A percentile compares a stretch with the other conserved stretches of the same genome.
Evolutionary conservation across 176 grass and related monocot genomes (phyloP).

Genomic region (Otatea glauca): DNA sequence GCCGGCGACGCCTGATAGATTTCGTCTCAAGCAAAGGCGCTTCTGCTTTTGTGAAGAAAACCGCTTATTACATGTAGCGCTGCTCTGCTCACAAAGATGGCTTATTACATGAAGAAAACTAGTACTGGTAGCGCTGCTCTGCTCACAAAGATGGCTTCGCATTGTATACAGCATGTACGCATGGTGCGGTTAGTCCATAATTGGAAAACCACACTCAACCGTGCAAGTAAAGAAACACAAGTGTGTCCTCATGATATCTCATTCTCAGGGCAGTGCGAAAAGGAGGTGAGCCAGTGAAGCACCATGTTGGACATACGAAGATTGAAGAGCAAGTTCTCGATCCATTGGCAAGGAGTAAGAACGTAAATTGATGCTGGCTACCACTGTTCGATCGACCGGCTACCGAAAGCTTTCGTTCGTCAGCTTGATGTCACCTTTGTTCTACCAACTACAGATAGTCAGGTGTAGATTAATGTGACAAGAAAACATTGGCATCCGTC

Average conservation of each 20-base stretch:
- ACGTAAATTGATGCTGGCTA: neutral
- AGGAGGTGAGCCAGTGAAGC: neutral
- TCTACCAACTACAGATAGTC: neutral
- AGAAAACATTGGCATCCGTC: neutral
- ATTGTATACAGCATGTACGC: neutral
- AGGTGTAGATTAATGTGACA: neutral
- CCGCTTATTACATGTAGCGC: neutral
- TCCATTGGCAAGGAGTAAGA: neutral
- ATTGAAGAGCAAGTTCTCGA: neutral
- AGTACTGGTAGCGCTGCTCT: too few species aligned
- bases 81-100: neutral
- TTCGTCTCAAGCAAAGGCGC: slow-evolving; percentile 36
- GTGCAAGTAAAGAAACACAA: neutral
- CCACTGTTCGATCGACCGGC: neutral
- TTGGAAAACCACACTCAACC: neutral
- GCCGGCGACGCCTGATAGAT: slow-evolving; percentile 25
- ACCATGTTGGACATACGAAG: neutral
- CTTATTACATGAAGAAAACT: too few species aligned
- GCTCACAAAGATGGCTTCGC: neutral
- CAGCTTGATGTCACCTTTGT: neutral
- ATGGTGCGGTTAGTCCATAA: neutral
- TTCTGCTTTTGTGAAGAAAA: neutral
- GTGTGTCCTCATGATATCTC: neutral
- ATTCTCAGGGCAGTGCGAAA: neutral
- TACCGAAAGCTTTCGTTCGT: neutral